Base-by-base conservation (phyloP, 352 stramenopile species). In the Globisporangium paroecandrum region DNA sequence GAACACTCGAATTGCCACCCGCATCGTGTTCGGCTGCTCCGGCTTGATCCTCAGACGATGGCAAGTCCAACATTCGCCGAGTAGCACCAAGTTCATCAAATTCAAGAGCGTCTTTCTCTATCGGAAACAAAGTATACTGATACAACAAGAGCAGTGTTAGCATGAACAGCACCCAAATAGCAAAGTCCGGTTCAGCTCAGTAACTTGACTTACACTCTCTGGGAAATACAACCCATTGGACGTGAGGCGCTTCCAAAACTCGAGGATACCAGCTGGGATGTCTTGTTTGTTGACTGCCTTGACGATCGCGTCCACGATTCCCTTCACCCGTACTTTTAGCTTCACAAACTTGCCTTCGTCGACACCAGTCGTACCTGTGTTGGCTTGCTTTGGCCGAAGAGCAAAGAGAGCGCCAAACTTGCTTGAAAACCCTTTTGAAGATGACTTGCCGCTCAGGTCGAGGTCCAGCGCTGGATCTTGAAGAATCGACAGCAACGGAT, bases 191-290 rank as follows among this genome's bases (percentile, higher is more conserved):
- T 10, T 58, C 24, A 22, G 13, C n/a, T 4, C 32, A 18, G 27
- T 32, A 38, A 3, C 0, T 51, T 15, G 29, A 73, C 77, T 27
- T 77, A 92, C 84, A 47, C 58, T 78, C 4, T 78, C 58, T 8
- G 85, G 83, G 53, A 93, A 88, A 58, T 90, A 93, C 22, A 89
- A 71, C 2, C 85, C 85, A 51, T 91, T 78, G 0, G 67, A 75
- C 2, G 80, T 81, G 41, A 93, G 62, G 3, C 77, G 71, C 58
- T 67, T 78, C 73, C 76, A 88, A 57, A 93, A 91, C 9, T 83
- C 81, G 4, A 83, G 66, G 9, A 93, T 85, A 1, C 81, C 78
- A 3, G 66, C 65, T 0, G 84, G 84, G 4, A 89, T 65, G n/a
- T 87, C 76, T 18, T 69, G 66, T 58, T 76, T 84, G 4, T 89